phyloP scores from a whole-genome alignment of 208 protist genomes.

The Entamoeba invadens region DNA sequence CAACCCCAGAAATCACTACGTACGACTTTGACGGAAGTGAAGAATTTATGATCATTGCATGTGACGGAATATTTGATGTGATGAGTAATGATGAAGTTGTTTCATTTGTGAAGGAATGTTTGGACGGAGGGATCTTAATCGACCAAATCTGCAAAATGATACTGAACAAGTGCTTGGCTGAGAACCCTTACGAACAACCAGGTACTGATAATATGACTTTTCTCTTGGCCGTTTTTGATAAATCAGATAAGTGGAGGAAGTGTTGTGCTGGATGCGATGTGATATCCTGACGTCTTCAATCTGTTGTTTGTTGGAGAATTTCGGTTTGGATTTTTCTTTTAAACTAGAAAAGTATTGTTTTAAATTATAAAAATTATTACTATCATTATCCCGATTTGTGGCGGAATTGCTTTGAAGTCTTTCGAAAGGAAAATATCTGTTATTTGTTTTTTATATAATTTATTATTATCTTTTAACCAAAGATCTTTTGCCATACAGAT shows the following conservation, averaged over 20 bases:
- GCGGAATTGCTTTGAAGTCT: too few relatives aligned
- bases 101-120: not conserved
- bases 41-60: not conserved
- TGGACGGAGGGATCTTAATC: not conserved
- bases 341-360: too few relatives aligned
- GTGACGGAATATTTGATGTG: conserved; percentile 22
- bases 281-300: not conserved
- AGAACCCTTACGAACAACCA: not conserved
- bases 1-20: conserved; percentile 1
- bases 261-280: not conserved
- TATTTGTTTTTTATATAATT: too few relatives aligned
- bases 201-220: not conserved
- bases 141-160: not conserved
- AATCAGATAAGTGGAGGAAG: not conserved
- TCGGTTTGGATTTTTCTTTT: too few relatives aligned
- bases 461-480: too few relatives aligned
- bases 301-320: too few relatives aligned
- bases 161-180: not conserved
- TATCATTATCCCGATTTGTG: too few relatives aligned
- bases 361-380: too few relatives aligned
- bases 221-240: not conserved
- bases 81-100: conserved; percentile 4
- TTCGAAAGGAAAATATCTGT: too few relatives aligned
- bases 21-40: not conserved
- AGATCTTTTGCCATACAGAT: too few relatives aligned